Percentiles rank a stretch among this genome's conserved stretches.
These are phyloP conservation scores for Phytophthora melonis DNA, from an alignment of 352 stramenopile genomes.

Conservation along the genomic window DNA sequence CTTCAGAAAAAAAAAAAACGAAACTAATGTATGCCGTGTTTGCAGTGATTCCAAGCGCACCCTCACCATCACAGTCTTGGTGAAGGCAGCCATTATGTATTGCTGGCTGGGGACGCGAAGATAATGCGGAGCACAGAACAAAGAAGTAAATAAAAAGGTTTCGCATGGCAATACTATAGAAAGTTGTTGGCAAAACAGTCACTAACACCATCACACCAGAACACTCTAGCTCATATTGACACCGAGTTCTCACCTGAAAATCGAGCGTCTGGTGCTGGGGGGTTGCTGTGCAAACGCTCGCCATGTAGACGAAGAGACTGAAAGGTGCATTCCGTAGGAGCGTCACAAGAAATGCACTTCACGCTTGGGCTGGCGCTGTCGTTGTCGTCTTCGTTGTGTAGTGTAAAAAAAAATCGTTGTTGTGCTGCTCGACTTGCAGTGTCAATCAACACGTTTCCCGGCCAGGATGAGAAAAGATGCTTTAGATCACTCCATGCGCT, in stretches of 20 bases:
- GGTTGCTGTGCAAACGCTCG: slow-evolving; percentile 14
- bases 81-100: neutral
- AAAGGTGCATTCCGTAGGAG: slow-evolving; percentile 12
- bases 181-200: neutral
- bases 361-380: slow-evolving; percentile 14
- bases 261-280: slow-evolving; percentile 7
- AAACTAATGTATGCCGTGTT: no score
- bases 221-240: neutral
- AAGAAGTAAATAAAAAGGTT: slow-evolving; percentile 28
- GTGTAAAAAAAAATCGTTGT: slow-evolving; percentile 25
- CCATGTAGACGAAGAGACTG: slow-evolving; percentile 36
- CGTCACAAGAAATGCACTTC: slow-evolving; percentile 18
- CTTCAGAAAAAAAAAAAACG: no score
- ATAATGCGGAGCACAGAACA: neutral
- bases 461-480: slow-evolving; percentile 25
- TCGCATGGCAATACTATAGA: neutral
- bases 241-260: slow-evolving; percentile 23
- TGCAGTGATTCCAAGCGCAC: neutral
- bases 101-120: neutral
- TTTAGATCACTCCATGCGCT: slow-evolving; percentile 11
- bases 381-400: slow-evolving; percentile 32
- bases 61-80: neutral
- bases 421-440: slow-evolving; percentile 14
- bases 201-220: neutral
- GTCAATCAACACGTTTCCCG: slow-evolving; percentile 21